Conservation (phyloP, 1,139 yeast genomes). For the Taphrina pruni region DNA sequence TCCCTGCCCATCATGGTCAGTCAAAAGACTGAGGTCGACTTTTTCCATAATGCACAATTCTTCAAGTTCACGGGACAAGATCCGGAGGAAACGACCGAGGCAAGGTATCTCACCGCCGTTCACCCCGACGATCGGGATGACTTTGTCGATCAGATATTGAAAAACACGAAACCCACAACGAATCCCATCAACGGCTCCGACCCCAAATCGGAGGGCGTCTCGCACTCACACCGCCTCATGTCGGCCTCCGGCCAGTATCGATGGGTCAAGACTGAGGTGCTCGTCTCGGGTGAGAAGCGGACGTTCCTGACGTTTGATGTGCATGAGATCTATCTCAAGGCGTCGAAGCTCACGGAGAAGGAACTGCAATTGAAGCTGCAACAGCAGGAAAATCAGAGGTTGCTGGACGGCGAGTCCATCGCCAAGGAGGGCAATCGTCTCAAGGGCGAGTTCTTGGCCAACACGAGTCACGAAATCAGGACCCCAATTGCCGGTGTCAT, state of each 20-base stretch:
- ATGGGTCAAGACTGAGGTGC: constrained; percentile 43
- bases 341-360: constrained; percentile 20
- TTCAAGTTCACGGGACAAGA: constrained; percentile 21
- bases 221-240: constrained; percentile 45
- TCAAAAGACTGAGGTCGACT: constrained; percentile 27
- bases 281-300: constrained; percentile 11
- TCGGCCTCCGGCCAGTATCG: constrained; percentile 50
- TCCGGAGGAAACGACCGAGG: neutral
- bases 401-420: constrained; percentile 20
- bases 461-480: constrained; percentile 69
- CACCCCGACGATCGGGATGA: constrained; percentile 29
- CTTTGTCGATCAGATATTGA: constrained; percentile 3
- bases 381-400: constrained; percentile 25
- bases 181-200: neutral
- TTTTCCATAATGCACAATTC: constrained; percentile 31
- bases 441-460: constrained; percentile 40
- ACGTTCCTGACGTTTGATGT: constrained; percentile 33
- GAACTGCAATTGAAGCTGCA: constrained; percentile 10
- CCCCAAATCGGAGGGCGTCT: neutral
- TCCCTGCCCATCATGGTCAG: constrained; percentile 30
- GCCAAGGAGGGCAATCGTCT: constrained; percentile 39
- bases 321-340: constrained; percentile 32
- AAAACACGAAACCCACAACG: neutral
- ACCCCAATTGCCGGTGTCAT: constrained; percentile 91
- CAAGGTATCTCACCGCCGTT: constrained; percentile 13